phyloP scores from a whole-genome alignment of 345 rosid genomes.

The Salix koriyanagi region DNA sequence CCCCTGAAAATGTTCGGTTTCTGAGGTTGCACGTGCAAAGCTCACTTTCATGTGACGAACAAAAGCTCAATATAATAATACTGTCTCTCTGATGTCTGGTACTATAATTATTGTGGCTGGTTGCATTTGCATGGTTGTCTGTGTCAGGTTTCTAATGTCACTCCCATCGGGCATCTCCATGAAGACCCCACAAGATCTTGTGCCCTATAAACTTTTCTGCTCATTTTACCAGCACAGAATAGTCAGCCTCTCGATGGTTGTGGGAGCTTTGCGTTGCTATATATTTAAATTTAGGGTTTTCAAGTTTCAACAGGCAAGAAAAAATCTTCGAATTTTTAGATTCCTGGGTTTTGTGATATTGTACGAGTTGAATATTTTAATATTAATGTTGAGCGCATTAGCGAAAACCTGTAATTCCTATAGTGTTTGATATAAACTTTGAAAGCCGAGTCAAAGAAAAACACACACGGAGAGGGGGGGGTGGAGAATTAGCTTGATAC shows the following conservation, averaged over 20 bases:
- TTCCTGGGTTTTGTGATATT: no score
- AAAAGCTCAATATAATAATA: neutral
- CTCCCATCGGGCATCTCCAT: neutral
- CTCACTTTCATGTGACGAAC: neutral
- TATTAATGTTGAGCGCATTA: neutral
- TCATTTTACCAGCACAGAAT: neutral
- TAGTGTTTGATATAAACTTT: neutral
- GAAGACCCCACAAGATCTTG: constrained; percentile 6
- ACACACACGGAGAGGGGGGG: neutral
- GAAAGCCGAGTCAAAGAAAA: neutral
- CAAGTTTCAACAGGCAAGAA: neutral
- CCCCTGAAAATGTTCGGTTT: neutral
- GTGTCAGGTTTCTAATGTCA: neutral
- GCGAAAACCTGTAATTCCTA: no score
- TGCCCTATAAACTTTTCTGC: neutral
- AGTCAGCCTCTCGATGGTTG: neutral
- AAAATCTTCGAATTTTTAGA: neutral
- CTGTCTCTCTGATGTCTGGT: neutral
- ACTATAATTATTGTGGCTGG: neutral
- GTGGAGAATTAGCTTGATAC: neutral
- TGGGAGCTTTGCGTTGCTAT: neutral
- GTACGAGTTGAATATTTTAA: neutral
- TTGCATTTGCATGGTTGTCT: neutral
- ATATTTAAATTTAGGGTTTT: neutral
- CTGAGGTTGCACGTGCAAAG: neutral